Conservation (phyloP, 495 filamentous ascomycete genomes). For the Annulohypoxylon maeteangense region DNA sequence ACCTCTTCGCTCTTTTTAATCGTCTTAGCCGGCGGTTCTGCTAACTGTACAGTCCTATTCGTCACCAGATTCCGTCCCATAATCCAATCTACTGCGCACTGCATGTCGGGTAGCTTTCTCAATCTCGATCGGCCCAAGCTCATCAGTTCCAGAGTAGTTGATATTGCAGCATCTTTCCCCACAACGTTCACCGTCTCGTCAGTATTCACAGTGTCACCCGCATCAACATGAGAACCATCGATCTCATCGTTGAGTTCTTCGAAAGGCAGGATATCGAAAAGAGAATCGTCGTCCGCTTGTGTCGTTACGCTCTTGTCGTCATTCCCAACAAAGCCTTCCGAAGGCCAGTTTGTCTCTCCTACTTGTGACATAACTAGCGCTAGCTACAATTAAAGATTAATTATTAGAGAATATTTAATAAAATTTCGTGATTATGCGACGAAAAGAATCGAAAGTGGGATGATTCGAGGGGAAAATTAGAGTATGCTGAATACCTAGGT, state of each 20-base stretch:
- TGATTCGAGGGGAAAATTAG: no score
- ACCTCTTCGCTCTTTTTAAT: background rate
- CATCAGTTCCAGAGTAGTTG: background rate
- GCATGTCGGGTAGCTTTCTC: conserved; percentile 13
- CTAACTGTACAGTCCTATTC: background rate
- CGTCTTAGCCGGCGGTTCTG: background rate
- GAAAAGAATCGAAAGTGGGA: background rate
- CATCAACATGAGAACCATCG: background rate
- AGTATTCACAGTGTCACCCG: background rate
- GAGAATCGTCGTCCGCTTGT: conserved; percentile 14
- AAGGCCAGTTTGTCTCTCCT: background rate
- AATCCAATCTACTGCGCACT: conserved; percentile 24
- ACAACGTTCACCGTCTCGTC: background rate
- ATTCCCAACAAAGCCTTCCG: conserved; percentile 19
- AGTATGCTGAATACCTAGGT: no score
- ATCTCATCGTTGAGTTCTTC: background rate
- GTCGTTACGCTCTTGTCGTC: conserved; percentile 14
- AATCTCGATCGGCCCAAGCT: background rate
- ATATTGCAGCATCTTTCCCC: background rate
- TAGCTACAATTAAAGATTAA: background rate
- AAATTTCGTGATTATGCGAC: background rate
- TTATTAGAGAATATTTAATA: background rate
- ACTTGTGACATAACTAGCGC: background rate
- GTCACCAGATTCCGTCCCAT: conserved; percentile 22
- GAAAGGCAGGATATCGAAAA: background rate